Evolutionary conservation across 129 eudicot species (phyloP), one percentile per base, ranked within the genome.

Genomic region (Smallanthus sonchifolius): DNA sequence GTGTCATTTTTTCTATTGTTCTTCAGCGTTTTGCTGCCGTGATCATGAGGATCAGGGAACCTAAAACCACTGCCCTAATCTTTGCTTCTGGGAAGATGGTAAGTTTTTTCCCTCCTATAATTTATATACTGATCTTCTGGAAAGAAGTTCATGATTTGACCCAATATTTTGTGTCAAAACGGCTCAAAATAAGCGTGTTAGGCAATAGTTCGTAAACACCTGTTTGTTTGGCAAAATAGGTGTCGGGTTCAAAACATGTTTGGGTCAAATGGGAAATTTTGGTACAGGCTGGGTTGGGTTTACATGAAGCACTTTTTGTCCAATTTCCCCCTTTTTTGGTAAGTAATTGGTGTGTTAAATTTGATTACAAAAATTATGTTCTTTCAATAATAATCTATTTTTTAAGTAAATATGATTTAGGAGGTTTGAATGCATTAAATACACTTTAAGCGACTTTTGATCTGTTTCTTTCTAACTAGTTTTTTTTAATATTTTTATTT

Each of bases 61-160:
- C 98, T 6, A 89, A 93, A 82, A 93, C 98, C 1, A 93, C 98
- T 3, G 96, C 98, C 0, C 60, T 92, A 6, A 89, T 92, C 13
- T 92, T 92, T 83, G 98, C 98, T 69, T 92, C 98, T 24, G 95
- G 98, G 56, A 90, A 90, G 76, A 93, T 93, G 96, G 96, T 87
- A 64, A 84, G 89, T 81, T 67, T 54, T 2, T 38, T 6, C 6
- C 20, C 47, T 32, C 28, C n/a, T 76, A 52, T 6, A 14, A 2
- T 5, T 7, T 30, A 59, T 37, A 10, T 15, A 7, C 36, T 20
- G 5, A 24, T 2, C 36, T 24, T 43, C 6, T 57, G 14, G 3
- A 47, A 54, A 52, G 19, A 36, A 16, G 4, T 48, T 17, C 15
- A 57, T 24, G 10, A 52, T n/a, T 52, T 5, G 60, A 28, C 64